Percentiles rank a stretch among this genome's conserved stretches.
These are phyloP conservation scores for Brasenia schreberi DNA, from an alignment of 164 flowering plant genomes.

Conservation along the genomic window DNA sequence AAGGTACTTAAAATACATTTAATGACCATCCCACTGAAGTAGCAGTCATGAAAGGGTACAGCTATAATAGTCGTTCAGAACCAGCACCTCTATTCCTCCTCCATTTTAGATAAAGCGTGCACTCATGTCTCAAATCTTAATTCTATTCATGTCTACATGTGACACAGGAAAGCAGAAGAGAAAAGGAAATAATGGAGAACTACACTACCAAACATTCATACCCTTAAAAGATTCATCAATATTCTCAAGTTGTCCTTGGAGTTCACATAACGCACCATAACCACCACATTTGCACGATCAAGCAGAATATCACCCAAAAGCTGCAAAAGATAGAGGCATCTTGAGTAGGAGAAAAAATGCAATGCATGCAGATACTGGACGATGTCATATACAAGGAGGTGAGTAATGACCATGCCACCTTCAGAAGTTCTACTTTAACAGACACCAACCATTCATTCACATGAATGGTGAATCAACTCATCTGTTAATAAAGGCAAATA, in stretches of 20 bases:
- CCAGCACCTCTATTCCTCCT: too few species aligned
- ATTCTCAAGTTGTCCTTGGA: conserved; percentile 83
- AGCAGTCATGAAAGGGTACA: too few species aligned
- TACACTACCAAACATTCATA: conserved; percentile 11
- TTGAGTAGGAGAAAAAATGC: not conserved
- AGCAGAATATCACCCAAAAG: conserved; percentile 81
- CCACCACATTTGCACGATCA: conserved; percentile 79
- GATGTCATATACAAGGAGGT: not conserved
- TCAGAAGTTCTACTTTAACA: too few species aligned
- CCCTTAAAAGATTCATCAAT: conserved; percentile 93
- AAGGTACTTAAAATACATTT: too few species aligned
- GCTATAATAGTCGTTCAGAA: too few species aligned
- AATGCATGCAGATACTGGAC: not conserved
- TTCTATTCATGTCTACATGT: too few species aligned
- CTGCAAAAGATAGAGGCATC: conserved; percentile 24
- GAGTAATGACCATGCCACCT: not conserved
- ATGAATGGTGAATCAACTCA: too few species aligned
- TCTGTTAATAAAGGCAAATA: not conserved
- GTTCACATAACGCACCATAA: conserved; percentile 85
- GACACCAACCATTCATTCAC: not conserved
- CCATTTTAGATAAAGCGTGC: too few species aligned
- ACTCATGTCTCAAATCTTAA: too few species aligned
- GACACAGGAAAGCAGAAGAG: too few species aligned
- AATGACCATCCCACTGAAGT: too few species aligned
- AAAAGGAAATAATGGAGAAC: too few species aligned